Base-by-base conservation (phyloP, 164 flowering plant species). In the Santalum album region DNA sequence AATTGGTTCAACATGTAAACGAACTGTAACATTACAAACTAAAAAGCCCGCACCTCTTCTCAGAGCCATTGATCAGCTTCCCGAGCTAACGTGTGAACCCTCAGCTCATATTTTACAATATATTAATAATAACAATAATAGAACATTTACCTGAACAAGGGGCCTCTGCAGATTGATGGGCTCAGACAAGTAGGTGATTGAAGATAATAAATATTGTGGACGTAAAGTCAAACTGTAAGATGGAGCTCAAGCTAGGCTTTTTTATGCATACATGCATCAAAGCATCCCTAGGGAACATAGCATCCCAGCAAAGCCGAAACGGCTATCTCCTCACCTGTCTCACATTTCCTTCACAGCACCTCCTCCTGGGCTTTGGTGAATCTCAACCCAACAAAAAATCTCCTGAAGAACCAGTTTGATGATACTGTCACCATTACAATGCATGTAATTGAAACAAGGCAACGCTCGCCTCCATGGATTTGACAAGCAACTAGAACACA, bases 51-150 rank as follows among this genome's bases (percentile, higher is more conserved):
- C 55, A 90, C 98, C 84, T 83, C 67, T 73, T 89, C 25, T 84
- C 91, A n/a, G 94, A 72, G 45, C 91, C 91, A 67, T 76, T 78
- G 3, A 92, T 83, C 44, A 89, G 58, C 61, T 82, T 91, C 64
- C 98, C 96, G 29, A 89, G n/a, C n/a, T n/a, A n/a, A n/a, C n/a
- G n/a, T n/a, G n/a, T n/a, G n/a, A n/a, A n/a, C n/a, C n/a, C n/a
- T n/a, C n/a, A n/a, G n/a, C n/a, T n/a, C n/a, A n/a, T n/a, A n/a
- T n/a, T n/a, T n/a, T n/a, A n/a, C n/a, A n/a, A n/a, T n/a, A n/a
- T n/a, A n/a, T n/a, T n/a, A n/a, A n/a, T n/a, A n/a, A n/a, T n/a
- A n/a, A n/a, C n/a, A n/a, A n/a, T n/a, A n/a, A n/a, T n/a, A n/a
- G n/a, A n/a, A n/a, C n/a, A 15, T 61, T 53, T 44, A 84, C 90